phyloP scores from a whole-genome alignment of 805 yeast genomes.

The Candida palmyrensis region DNA sequence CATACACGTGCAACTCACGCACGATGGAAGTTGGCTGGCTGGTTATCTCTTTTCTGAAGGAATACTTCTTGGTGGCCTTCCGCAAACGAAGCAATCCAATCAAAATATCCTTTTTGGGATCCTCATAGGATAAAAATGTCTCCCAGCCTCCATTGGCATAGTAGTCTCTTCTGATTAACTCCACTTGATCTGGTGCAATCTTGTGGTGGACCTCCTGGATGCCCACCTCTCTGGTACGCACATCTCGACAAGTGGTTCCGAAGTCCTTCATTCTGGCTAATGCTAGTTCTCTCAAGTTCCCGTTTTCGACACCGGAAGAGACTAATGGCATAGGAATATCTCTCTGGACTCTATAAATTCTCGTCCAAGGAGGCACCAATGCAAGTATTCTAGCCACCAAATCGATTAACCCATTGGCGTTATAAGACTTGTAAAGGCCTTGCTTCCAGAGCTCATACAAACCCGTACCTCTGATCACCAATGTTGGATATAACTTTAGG shows the following conservation, averaged over 20 bases:
- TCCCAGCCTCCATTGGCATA: slow-evolving; percentile 99
- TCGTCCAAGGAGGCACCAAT: slow-evolving; percentile 97
- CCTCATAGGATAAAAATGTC: slow-evolving; percentile 92
- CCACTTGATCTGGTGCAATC: slow-evolving; percentile 96
- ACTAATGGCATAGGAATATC: slow-evolving; percentile 99
- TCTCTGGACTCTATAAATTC: slow-evolving; percentile 96
- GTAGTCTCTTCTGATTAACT: slow-evolving; percentile 89
- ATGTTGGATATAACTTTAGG: slow-evolving; percentile 88
- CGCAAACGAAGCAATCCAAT: slow-evolving; percentile 87
- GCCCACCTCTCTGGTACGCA: slow-evolving; percentile 96
- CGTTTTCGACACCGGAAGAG: slow-evolving; percentile 96
- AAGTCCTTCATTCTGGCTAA: slow-evolving; percentile 97
- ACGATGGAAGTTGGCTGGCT: slow-evolving; percentile 86
- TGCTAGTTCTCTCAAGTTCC: slow-evolving; percentile 92
- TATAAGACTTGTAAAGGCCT: slow-evolving; percentile 89
- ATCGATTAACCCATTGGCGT: slow-evolving; percentile 90
- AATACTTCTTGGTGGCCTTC: slow-evolving; percentile 82
- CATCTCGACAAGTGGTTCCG: slow-evolving; percentile 93
- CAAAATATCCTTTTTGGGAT: slow-evolving; percentile 92
- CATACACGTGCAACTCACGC: slow-evolving; percentile 96
- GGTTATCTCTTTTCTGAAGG: slow-evolving; percentile 84
- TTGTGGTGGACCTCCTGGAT: slow-evolving; percentile 97
- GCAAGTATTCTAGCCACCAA: slow-evolving; percentile 94
- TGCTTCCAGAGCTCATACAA: slow-evolving; percentile 95
- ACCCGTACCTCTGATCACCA: slow-evolving; percentile 97